A percentile compares a stretch with the other conserved stretches of the same genome.
Evolutionary conservation across 164 flowering plant genomes (phyloP).

Genomic region (Vitis cinerea): DNA sequence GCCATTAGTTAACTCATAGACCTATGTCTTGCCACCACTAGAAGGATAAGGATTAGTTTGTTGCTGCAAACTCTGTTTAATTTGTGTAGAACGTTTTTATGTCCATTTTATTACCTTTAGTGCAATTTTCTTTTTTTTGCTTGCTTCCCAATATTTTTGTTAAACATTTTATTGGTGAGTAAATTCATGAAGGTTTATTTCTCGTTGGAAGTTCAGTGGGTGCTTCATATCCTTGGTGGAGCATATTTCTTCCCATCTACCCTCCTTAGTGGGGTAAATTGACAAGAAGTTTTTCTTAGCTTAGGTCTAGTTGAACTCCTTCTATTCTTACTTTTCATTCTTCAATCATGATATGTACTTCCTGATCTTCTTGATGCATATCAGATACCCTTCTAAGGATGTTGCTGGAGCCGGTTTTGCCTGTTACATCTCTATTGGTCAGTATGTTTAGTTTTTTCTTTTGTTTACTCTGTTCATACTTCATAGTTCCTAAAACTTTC

Average conservation of each 20-base stretch:
- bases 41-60: too few species aligned
- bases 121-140: not conserved
- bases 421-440: constrained; percentile 24
- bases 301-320: not conserved
- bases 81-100: not conserved
- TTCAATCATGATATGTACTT: constrained; percentile 1
- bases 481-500: not conserved
- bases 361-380: constrained; percentile 10
- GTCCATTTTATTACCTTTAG: too few species aligned
- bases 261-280: not conserved
- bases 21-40: too few species aligned
- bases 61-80: too few species aligned
- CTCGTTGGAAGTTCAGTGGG: not conserved
- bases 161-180: not conserved
- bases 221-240: not conserved
- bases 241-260: not conserved
- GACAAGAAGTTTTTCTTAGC: not conserved
- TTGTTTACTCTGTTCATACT: not conserved
- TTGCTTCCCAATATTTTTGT: not conserved
- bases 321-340: not conserved
- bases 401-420: constrained; percentile 31
- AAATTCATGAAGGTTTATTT: not conserved
- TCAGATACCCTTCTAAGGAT: constrained; percentile 31
- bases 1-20: too few species aligned
- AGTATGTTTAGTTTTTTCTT: constrained; percentile 1